These are phyloP conservation scores for Wallacemonas sp. DNA, from an alignment of 208 protist genomes.

Conservation along the genomic window DNA sequence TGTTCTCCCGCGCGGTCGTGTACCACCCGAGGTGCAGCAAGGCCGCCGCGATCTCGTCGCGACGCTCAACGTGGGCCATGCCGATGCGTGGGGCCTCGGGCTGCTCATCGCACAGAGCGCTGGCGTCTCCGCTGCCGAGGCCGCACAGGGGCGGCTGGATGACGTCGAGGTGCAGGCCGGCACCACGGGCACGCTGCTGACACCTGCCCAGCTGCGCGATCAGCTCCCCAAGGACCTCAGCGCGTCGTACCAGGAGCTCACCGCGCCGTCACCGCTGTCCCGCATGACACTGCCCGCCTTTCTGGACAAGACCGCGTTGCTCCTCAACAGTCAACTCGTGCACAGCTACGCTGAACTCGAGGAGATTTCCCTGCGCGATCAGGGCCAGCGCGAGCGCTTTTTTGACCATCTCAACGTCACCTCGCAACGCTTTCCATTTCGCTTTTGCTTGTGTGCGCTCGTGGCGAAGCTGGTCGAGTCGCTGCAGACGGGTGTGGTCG, in stretches of 20 bases:
- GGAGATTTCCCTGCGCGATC: slow-evolving; percentile 68
- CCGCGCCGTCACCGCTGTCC: slow-evolving; percentile 42
- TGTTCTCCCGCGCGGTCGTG: slow-evolving; percentile 19
- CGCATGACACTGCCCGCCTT: slow-evolving; percentile 48
- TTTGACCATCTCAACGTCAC: slow-evolving; percentile 48
- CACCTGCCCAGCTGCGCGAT: slow-evolving; percentile 1
- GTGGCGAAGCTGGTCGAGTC: slow-evolving; percentile 57
- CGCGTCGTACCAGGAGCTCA: slow-evolving; percentile 48
- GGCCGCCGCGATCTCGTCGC: slow-evolving; percentile 2
- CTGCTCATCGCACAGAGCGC: slow-evolving; percentile 78
- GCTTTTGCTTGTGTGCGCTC: slow-evolving; percentile 56
- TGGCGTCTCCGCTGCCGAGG: slow-evolving; percentile 24
- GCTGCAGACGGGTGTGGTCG: slow-evolving; percentile 48
- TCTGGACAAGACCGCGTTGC: slow-evolving; percentile 55
- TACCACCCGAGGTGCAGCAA: slow-evolving; percentile 26
- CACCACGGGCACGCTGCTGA: neutral
- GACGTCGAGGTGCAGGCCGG: slow-evolving; percentile 10
- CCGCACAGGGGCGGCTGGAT: slow-evolving; percentile 28
- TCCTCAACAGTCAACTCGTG: slow-evolving; percentile 63
- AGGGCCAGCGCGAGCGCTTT: slow-evolving; percentile 51
- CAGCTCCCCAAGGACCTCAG: slow-evolving; percentile 58
- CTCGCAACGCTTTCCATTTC: slow-evolving; percentile 54
- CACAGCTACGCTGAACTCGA: slow-evolving; percentile 57
- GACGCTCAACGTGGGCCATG: slow-evolving; percentile 19
- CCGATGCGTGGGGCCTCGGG: slow-evolving; percentile 83